Evolutionary conservation across 1,139 yeast species (phyloP).

Genomic region (Hansenula anomala): DNA sequence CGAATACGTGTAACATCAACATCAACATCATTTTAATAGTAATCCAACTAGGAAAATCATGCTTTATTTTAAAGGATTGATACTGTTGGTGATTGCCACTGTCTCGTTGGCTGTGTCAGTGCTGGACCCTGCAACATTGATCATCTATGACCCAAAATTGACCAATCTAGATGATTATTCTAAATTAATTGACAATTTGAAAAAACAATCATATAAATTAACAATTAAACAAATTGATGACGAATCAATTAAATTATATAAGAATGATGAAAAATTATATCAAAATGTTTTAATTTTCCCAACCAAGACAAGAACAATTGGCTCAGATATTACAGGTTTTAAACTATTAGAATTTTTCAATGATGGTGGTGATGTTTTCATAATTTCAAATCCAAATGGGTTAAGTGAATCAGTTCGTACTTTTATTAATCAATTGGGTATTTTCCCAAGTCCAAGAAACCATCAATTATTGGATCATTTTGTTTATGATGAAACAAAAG

Average conservation of each 20-base stretch:
- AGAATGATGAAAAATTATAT: conserved; percentile 38
- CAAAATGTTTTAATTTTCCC: conserved; percentile 58
- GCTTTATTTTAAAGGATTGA: background rate
- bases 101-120: background rate
- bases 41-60: background rate
- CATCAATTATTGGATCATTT: conserved; percentile 68
- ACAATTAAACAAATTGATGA: background rate
- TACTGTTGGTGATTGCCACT: background rate
- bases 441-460: conserved; percentile 77
- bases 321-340: conserved; percentile 36
- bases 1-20: background rate
- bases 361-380: conserved; percentile 70
- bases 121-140: conserved; percentile 21
- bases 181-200: conserved; percentile 25
- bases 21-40: conserved; percentile 1
- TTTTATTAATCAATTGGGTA: conserved; percentile 76
- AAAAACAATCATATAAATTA: background rate
- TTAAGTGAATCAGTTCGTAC: conserved; percentile 65
- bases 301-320: conserved; percentile 35
- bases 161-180: conserved; percentile 25
- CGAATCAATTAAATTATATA: conserved; percentile 31
- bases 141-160: conserved; percentile 31
- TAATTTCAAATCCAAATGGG: conserved; percentile 52
- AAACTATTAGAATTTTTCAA: conserved; percentile 47
- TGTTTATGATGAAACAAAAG: conserved; percentile 21